These are phyloP conservation scores for Kwoniella sp. DNA, from an alignment of 768 basidiomycete species.

Conservation along the genomic window DNA sequence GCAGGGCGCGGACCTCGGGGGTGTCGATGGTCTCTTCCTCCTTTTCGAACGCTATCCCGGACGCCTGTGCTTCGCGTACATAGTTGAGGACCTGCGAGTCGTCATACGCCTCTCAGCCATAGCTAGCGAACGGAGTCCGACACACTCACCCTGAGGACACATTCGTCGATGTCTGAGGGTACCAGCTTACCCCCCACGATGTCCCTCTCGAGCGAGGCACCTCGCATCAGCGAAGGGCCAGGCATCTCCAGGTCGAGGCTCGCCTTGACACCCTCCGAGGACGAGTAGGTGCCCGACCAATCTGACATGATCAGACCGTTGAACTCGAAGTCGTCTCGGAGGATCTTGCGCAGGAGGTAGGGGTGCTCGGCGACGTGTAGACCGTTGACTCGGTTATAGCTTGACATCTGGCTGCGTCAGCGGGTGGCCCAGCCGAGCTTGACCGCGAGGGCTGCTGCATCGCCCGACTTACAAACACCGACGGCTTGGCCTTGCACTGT, in stretches of 20 bases:
- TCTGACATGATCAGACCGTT: conserved; percentile 75
- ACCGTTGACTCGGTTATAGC: conserved; percentile 59
- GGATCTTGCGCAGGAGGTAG: conserved; percentile 59
- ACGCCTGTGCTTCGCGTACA: conserved; percentile 55
- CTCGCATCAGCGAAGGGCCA: conserved; percentile 33
- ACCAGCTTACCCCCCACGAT: conserved; percentile 61
- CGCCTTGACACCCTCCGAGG: conserved; percentile 63
- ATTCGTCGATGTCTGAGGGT: conserved; percentile 61
- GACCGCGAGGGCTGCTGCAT: neutral
- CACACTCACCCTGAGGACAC: conserved; percentile 59
- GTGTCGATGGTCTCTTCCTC: conserved; percentile 17
- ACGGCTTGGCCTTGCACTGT: conserved; percentile 56
- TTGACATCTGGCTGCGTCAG: conserved; percentile 53
- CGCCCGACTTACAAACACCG: conserved; percentile 66
- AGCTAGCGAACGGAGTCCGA: neutral
- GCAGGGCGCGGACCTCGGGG: conserved; percentile 46
- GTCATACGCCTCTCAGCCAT: neutral
- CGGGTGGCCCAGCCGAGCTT: neutral
- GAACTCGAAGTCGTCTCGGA: conserved; percentile 70
- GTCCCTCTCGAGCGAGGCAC: conserved; percentile 49
- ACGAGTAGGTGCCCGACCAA: conserved; percentile 71
- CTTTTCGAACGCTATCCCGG: conserved; percentile 57
- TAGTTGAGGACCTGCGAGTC: conserved; percentile 54
- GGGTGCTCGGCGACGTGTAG: conserved; percentile 65
- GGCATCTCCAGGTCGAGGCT: conserved; percentile 67